Percentiles rank a stretch among this genome's conserved stretches.
Evolutionary conservation across 78 protist species (phyloP).

Genomic region (Bigelowiella natans): DNA sequence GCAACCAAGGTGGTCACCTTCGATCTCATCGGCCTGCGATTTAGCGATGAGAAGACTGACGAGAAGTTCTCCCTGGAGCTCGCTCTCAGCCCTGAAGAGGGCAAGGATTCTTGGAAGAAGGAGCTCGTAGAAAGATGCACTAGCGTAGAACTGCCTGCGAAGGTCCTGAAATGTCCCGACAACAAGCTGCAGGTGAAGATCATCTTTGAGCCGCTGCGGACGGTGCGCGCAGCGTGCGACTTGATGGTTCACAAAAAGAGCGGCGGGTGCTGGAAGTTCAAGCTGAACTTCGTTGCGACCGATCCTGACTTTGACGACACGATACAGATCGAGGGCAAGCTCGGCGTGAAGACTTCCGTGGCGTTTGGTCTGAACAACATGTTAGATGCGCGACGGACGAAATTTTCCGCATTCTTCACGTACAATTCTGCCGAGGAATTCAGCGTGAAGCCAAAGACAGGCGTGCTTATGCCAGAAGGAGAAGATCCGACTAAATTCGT

Average conservation of each 20-base stretch:
- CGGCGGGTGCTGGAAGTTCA: slow-evolving; percentile 32
- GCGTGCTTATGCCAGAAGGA: slow-evolving; percentile 4
- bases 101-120: too few species aligned
- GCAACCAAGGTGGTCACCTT: too few species aligned
- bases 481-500: neutral
- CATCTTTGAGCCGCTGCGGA: neutral
- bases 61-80: too few species aligned
- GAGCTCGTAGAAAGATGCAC: too few species aligned
- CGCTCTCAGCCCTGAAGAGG: too few species aligned
- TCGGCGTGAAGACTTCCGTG: neutral
- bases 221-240: neutral
- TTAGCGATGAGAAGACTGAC: too few species aligned
- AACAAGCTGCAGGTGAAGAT: too few species aligned
- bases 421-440: slow-evolving; percentile 17
- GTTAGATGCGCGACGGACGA: neutral
- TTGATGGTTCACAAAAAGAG: neutral
- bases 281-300: neutral
- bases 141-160: too few species aligned
- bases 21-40: too few species aligned
- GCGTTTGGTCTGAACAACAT: slow-evolving; percentile 1
- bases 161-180: too few species aligned
- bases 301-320: slow-evolving; percentile 15
- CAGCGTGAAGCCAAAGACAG: neutral
- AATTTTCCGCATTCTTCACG: slow-evolving; percentile 21
- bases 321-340: slow-evolving; percentile 3